A percentile compares a stretch with the other conserved stretches of the same genome.
Evolutionary conservation across 2,329 filamentous ascomycete genomes (phyloP).

Genomic region (Bipolaris oryzae): DNA sequence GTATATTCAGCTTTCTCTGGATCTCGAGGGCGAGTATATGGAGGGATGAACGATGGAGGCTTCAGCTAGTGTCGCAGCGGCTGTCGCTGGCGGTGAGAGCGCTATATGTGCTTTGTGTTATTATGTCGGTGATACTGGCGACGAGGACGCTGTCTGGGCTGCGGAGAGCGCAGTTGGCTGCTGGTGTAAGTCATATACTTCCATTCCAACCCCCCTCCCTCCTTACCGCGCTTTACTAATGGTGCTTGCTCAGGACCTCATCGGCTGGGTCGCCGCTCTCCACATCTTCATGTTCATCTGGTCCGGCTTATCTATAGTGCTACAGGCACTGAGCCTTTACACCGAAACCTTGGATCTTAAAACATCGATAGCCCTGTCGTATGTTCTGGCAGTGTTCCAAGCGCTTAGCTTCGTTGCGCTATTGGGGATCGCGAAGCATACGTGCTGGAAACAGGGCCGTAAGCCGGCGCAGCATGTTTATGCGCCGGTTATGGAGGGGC

Average conservation of each 20-base stretch:
- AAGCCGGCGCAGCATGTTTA: not conserved
- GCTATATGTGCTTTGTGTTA: slow-evolving; percentile 28
- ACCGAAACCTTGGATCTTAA: not conserved
- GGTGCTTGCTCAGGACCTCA: slow-evolving; percentile 20
- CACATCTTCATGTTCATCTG: slow-evolving; percentile 26
- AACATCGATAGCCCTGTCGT: slow-evolving; percentile 11
- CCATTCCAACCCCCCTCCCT: too few species aligned
- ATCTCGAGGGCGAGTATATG: slow-evolving; percentile 8
- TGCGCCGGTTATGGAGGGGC: slow-evolving; percentile 10
- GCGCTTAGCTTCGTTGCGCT: slow-evolving; percentile 27
- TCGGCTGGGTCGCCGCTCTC: slow-evolving; percentile 23
- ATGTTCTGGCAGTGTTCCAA: slow-evolving; percentile 23
- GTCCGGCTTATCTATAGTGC: slow-evolving; percentile 13
- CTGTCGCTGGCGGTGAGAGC: slow-evolving; percentile 20
- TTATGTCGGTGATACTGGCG: slow-evolving; percentile 21
- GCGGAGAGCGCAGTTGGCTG: slow-evolving; percentile 19
- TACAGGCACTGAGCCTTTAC: not conserved
- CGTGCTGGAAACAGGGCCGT: slow-evolving; percentile 12
- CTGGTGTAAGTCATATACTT: slow-evolving; percentile 23
- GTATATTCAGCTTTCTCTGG: slow-evolving; percentile 20
- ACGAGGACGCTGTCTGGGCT: slow-evolving; percentile 22
- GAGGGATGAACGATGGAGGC: not conserved
- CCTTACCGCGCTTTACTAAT: not conserved
- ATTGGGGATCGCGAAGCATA: slow-evolving; percentile 29
- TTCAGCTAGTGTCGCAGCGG: not conserved